These are phyloP conservation scores for Chimonanthus praecox DNA, from an alignment of 164 flowering plant species.

Conservation along the genomic window DNA sequence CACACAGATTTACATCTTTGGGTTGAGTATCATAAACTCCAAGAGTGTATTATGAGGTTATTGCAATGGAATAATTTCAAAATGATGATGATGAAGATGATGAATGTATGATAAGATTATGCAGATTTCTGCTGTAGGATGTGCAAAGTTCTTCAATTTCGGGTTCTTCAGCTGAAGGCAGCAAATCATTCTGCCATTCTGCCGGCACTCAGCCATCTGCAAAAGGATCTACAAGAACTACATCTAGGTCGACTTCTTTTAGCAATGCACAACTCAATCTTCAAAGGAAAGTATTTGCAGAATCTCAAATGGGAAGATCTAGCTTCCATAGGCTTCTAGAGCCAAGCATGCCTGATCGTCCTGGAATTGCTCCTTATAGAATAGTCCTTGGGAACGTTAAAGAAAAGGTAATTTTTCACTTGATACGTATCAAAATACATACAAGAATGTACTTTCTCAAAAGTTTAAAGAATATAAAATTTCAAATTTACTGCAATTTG, in stretches of 20 bases:
- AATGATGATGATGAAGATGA: too few species aligned
- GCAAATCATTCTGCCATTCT: slow-evolving; percentile 11
- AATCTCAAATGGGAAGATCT: slow-evolving; percentile 73
- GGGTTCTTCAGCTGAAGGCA: slow-evolving; percentile 17
- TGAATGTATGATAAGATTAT: too few species aligned
- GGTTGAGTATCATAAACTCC: not conserved
- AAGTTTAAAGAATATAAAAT: too few species aligned
- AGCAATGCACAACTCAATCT: slow-evolving; percentile 50
- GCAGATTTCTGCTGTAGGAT: slow-evolving; percentile 25
- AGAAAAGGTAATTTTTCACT: slow-evolving; percentile 50
- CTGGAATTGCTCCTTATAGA: slow-evolving; percentile 88
- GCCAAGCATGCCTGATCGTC: slow-evolving; percentile 60
- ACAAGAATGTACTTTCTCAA: not conserved
- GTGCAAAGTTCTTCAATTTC: slow-evolving; percentile 20
- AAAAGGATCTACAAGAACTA: slow-evolving; percentile 8
- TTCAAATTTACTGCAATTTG: not conserved
- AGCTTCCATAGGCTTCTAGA: slow-evolving; percentile 92
- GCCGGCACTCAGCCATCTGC: slow-evolving; percentile 24
- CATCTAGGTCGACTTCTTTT: slow-evolving; percentile 34
- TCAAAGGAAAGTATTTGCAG: slow-evolving; percentile 70
- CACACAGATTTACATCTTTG: not conserved
- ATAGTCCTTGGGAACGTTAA: slow-evolving; percentile 75
- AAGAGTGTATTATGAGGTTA: not conserved
- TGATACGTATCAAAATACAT: not conserved
- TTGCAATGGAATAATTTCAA: not conserved